These are phyloP conservation scores for Aspergillus bombycis DNA, from an alignment of 2,329 filamentous ascomycete genomes.

Conservation along the genomic window DNA sequence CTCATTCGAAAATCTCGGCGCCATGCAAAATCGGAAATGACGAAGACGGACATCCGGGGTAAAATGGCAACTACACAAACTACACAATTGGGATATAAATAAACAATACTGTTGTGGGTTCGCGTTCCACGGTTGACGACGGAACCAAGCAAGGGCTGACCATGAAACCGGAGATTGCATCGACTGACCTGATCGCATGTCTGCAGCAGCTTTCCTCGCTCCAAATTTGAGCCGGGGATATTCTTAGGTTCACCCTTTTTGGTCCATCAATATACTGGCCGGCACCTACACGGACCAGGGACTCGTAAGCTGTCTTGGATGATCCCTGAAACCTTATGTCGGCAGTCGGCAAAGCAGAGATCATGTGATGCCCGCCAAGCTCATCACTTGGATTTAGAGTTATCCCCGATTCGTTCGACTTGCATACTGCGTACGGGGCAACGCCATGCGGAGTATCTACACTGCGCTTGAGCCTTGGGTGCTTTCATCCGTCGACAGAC, in stretches of 20 bases:
- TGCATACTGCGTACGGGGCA: neutral
- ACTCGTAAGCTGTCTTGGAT: slow-evolving; percentile 11
- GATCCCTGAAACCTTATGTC: slow-evolving; percentile 5
- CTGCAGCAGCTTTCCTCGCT: neutral
- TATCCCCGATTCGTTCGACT: neutral
- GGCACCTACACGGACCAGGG: neutral
- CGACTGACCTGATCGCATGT: neutral
- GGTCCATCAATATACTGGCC: neutral
- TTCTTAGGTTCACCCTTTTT: neutral
- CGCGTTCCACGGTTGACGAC: slow-evolving; percentile 16
- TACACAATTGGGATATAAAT: slow-evolving; percentile 5
- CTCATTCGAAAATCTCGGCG: neutral
- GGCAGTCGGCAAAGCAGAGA: neutral
- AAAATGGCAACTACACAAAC: slow-evolving; percentile 3
- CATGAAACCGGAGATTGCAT: slow-evolving; percentile 4
- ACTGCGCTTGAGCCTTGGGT: too few species aligned
- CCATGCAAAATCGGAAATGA: neutral
- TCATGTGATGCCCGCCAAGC: slow-evolving; percentile 7
- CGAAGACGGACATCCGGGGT: neutral
- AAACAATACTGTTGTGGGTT: slow-evolving; percentile 24
- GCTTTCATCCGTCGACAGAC: too few species aligned
- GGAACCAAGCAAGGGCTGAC: slow-evolving; percentile 11
- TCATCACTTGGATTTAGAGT: neutral
- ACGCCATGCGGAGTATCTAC: neutral
- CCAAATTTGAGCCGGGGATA: neutral